Base-by-base conservation (phyloP, 371 early-diverging fungal genomes). In the Syncephalastrum monosporum region DNA sequence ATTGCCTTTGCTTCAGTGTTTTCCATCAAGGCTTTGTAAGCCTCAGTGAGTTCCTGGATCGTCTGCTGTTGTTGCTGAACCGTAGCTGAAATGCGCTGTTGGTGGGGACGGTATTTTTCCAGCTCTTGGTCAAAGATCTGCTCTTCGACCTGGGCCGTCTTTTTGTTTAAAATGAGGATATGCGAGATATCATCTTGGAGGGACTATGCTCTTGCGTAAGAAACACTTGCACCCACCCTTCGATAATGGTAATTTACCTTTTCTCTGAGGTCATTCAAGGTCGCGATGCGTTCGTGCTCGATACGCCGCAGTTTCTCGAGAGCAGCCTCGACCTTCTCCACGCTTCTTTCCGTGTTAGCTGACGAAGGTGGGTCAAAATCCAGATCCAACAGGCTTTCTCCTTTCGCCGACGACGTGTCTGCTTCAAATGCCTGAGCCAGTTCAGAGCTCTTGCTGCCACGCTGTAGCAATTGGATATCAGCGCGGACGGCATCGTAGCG, bases 111-210 rank as follows among this genome's bases (percentile, higher is more conserved):
- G 67, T 87, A 98, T 72, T 98, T 98, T 63, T 89, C 89, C 33
- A 98, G 77, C 64, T 98, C 95, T 52, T 86, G 72, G 3, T 88
- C 83, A 82, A 97, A 96, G 10, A 98, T 76, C 54, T 94, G 90
- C 38, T 83, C 84, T 61, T 94, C 95, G 10, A 87, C 82, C 53
- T 89, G 86, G 12, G 79, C 70, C 1, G 71, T 66, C 64, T 85
- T 87, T 57, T 90, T 91, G 79, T 94, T 93, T 6, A 92, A 57
- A 48, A 97, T 82, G 59, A 98, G 69, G 8, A 90, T 53, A 16
- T 86, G 79, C 10, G 93, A 89, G 42, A 97, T 96, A 64, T 98
- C 97, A 68, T 97, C 97, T 55, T 91, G 75, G 52, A 87, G 84
- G 1, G 90, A 79, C 88, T 90, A 65, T 38, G 33, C 21, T 33